A percentile compares a stretch with the other conserved stretches of the same genome.
phyloP scores from a whole-genome alignment of 192 early-diverging fungal species.

The Coemansia sp. region DNA sequence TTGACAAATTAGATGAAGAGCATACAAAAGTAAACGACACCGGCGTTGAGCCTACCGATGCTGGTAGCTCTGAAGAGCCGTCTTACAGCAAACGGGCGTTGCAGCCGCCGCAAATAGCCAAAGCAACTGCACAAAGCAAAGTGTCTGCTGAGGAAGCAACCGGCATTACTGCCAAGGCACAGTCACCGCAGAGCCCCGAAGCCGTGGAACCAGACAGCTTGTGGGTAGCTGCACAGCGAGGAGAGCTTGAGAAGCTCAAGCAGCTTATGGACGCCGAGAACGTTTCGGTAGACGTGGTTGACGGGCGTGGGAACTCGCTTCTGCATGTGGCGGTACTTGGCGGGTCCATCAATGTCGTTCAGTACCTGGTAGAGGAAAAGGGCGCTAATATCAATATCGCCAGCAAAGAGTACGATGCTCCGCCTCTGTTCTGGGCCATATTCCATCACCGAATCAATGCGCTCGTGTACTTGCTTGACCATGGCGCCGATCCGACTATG shows the following conservation, averaged over 20 bases:
- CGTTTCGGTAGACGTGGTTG: slow-evolving; percentile 54
- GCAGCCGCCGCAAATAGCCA: slow-evolving; percentile 10
- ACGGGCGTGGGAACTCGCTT: slow-evolving; percentile 69
- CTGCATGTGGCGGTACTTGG: slow-evolving; percentile 86
- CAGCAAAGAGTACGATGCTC: slow-evolving; percentile 76
- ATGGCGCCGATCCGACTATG: slow-evolving; percentile 71
- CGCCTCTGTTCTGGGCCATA: slow-evolving; percentile 91
- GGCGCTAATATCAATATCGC: slow-evolving; percentile 66
- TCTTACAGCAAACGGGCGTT: not conserved
- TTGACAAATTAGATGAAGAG: too few species aligned
- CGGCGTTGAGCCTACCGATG: too few species aligned
- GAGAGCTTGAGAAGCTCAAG: slow-evolving; percentile 58
- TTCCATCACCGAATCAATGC: slow-evolving; percentile 72
- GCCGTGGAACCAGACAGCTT: slow-evolving; percentile 3
- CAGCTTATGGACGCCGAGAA: slow-evolving; percentile 59
- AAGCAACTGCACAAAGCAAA: slow-evolving; percentile 28
- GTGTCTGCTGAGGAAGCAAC: slow-evolving; percentile 21
- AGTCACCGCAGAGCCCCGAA: slow-evolving; percentile 2
- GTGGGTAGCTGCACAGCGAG: slow-evolving; percentile 65
- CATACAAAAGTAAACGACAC: too few species aligned
- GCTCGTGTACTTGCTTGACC: slow-evolving; percentile 68
- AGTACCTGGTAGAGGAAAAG: slow-evolving; percentile 75
- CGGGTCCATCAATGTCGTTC: slow-evolving; percentile 66
- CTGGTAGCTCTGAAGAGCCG: not conserved
- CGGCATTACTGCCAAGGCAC: slow-evolving; percentile 13